These are phyloP conservation scores for Rhododendron williamsianum DNA, from an alignment of 148 eudicot species.

Conservation along the genomic window DNA sequence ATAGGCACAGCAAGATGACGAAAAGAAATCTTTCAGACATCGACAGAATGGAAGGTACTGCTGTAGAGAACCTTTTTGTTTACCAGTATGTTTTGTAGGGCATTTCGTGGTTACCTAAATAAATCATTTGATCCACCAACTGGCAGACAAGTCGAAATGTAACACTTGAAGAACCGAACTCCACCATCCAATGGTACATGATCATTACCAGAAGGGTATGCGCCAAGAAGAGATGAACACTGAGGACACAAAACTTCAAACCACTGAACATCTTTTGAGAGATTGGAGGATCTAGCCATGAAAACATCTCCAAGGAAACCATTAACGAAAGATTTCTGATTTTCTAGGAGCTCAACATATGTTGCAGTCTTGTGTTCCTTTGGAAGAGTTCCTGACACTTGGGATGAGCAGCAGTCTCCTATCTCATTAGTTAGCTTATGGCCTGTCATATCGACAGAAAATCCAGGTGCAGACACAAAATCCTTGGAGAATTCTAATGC, in stretches of 20 bases:
- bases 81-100: neutral
- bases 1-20: neutral
- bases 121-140: slow-evolving; percentile 35
- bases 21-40: neutral
- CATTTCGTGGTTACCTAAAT: slow-evolving; percentile 49
- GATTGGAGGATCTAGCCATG: slow-evolving; percentile 53
- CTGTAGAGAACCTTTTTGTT: neutral
- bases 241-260: slow-evolving; percentile 54
- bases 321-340: slow-evolving; percentile 71
- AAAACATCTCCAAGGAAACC: slow-evolving; percentile 84
- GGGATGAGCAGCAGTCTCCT: slow-evolving; percentile 33
- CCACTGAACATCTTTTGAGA: slow-evolving; percentile 83
- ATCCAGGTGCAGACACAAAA: slow-evolving; percentile 22
- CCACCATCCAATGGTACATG: slow-evolving; percentile 67
- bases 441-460: slow-evolving; percentile 11
- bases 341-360: slow-evolving; percentile 37
- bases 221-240: slow-evolving; percentile 72
- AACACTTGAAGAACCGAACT: slow-evolving; percentile 73
- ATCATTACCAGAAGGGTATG: slow-evolving; percentile 56
- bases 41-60: neutral
- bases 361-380: slow-evolving; percentile 24
- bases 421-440: slow-evolving; percentile 1
- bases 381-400: slow-evolving; percentile 22
- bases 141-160: slow-evolving; percentile 61
- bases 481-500: slow-evolving; percentile 15